A percentile compares a stretch with the other conserved stretches of the same genome.
These are phyloP conservation scores for Amauroascus niger DNA, from an alignment of 2,329 filamentous ascomycete species.

Conservation along the genomic window DNA sequence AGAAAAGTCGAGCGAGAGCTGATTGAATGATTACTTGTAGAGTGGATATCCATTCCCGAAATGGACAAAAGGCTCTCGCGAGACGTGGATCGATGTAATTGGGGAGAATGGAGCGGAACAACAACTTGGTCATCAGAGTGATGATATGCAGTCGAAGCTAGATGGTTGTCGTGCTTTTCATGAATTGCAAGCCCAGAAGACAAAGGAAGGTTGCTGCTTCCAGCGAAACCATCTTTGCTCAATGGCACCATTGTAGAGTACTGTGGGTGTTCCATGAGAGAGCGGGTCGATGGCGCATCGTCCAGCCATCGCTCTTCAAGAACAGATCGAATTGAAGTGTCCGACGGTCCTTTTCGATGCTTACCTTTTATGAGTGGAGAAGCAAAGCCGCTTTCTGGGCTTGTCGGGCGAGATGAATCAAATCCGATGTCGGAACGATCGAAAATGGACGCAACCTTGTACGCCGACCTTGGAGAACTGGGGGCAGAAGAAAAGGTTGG, in stretches of 20 bases:
- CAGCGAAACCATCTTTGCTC: not conserved
- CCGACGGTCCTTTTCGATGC: constrained; percentile 50
- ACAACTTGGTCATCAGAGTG: constrained; percentile 5
- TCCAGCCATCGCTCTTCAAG: constrained; percentile 8
- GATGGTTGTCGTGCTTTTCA: constrained; percentile 31
- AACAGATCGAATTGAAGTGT: constrained; percentile 42
- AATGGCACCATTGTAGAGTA: not conserved
- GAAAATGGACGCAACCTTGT: constrained; percentile 64
- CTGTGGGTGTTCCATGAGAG: not conserved
- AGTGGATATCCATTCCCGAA: constrained; percentile 81
- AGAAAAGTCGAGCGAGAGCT: constrained; percentile 36
- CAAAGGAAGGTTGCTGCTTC: not conserved
- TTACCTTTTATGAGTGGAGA: constrained; percentile 56
- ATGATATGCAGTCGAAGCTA: not conserved
- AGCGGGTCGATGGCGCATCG: not conserved
- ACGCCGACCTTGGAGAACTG: constrained; percentile 69
- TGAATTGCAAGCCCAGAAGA: constrained; percentile 29
- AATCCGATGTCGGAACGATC: constrained; percentile 56
- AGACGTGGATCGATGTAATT: constrained; percentile 44
- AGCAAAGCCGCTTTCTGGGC: constrained; percentile 62
- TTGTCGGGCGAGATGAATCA: constrained; percentile 65
- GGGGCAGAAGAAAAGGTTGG: constrained; percentile 62
- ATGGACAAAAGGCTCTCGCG: constrained; percentile 87
- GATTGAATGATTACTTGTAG: constrained; percentile 61
- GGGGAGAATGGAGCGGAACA: not conserved